Conservation (phyloP, 75 land plant species). For the Sequoia sempervirens region DNA sequence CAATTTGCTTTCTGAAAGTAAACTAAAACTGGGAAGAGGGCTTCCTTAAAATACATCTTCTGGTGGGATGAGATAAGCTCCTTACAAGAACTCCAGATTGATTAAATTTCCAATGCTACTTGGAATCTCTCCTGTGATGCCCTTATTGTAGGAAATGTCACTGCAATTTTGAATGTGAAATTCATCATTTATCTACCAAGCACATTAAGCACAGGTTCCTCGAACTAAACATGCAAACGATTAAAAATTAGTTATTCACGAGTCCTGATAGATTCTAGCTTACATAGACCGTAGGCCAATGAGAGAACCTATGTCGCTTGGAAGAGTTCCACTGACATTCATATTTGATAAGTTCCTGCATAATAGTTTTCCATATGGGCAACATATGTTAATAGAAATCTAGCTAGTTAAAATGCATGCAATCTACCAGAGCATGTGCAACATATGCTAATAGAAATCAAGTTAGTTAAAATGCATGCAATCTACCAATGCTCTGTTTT, state of each 20-base stretch:
- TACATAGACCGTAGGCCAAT: conserved; percentile 21
- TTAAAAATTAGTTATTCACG: neutral
- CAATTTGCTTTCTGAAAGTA: neutral
- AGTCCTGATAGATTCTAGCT: neutral
- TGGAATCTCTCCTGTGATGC: conserved; percentile 46
- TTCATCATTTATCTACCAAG: neutral
- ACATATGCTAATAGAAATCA: neutral
- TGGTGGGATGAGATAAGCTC: neutral
- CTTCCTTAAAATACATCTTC: neutral
- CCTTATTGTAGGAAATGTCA: conserved; percentile 52
- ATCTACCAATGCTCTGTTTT: too few species aligned
- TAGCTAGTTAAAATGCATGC: too few species aligned
- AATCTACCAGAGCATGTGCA: too few species aligned
- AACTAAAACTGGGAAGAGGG: neutral
- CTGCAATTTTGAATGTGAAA: conserved; percentile 15
- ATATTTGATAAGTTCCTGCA: conserved; percentile 49
- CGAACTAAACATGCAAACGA: neutral
- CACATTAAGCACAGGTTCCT: neutral
- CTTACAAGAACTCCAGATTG: conserved; percentile 51
- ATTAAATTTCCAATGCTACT: conserved; percentile 30
- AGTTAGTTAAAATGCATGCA: neutral
- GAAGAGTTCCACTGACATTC: conserved; percentile 41
- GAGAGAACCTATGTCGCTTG: conserved; percentile 44
- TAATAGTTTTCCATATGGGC: neutral
- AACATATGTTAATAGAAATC: neutral